These are phyloP conservation scores for Trichophyton mentagrophytes DNA, from an alignment of 2,329 filamentous ascomycete species.

Conservation along the genomic window DNA sequence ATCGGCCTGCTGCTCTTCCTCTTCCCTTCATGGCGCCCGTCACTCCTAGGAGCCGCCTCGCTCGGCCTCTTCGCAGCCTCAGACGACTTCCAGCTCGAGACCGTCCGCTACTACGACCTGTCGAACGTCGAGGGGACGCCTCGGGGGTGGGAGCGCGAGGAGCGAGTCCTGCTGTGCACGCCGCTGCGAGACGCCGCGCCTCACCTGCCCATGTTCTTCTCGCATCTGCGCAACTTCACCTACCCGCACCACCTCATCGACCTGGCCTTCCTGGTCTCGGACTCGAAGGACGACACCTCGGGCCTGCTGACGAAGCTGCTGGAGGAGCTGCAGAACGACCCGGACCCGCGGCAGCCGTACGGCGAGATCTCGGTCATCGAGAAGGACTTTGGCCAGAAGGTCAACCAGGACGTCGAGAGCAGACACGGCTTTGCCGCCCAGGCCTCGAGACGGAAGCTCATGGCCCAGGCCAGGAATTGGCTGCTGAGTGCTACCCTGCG, in stretches of 20 bases:
- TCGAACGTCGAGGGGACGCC: slow-evolving; percentile 82
- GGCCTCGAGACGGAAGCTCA: slow-evolving; percentile 82
- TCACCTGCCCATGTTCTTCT: slow-evolving; percentile 95
- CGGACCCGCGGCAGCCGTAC: slow-evolving; percentile 68
- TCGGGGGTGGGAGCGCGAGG: slow-evolving; percentile 89
- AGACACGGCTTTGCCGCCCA: slow-evolving; percentile 95
- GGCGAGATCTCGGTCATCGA: slow-evolving; percentile 96
- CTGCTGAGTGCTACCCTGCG: slow-evolving; percentile 81
- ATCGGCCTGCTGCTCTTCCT: slow-evolving; percentile 55
- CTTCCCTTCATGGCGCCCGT: slow-evolving; percentile 59
- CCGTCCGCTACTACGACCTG: slow-evolving; percentile 92
- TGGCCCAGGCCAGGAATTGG: slow-evolving; percentile 98
- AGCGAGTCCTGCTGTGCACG: slow-evolving; percentile 88
- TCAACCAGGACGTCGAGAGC: slow-evolving; percentile 94
- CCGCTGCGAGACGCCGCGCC: slow-evolving; percentile 84
- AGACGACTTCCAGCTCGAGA: slow-evolving; percentile 72
- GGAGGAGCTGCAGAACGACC: slow-evolving; percentile 64
- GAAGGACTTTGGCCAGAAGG: slow-evolving; percentile 97
- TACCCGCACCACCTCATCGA: slow-evolving; percentile 96
- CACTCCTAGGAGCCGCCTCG: slow-evolving; percentile 49
- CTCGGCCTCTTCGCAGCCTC: slow-evolving; percentile 56
- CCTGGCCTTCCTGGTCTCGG: slow-evolving; percentile 89
- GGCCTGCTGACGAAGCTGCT: slow-evolving; percentile 61
- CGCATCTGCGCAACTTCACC: slow-evolving; percentile 90
- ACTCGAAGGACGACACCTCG: slow-evolving; percentile 87